Evolutionary conservation across 163 green algal genomes (phyloP).

Genomic region (Chlamydomonas reinhardtii): DNA sequence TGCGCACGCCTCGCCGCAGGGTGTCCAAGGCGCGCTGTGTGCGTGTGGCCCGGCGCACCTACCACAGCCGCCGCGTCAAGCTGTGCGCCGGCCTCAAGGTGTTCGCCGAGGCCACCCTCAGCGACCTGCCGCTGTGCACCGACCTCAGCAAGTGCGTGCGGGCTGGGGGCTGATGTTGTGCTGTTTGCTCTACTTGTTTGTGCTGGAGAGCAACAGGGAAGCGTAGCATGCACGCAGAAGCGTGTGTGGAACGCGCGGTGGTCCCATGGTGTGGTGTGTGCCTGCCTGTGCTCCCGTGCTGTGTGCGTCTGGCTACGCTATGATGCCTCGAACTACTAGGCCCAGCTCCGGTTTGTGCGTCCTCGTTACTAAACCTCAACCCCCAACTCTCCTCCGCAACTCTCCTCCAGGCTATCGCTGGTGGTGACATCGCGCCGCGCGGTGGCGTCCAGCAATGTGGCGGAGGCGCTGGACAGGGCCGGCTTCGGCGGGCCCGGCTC

Average conservation of each 20-base stretch:
- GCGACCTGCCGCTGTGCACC: conserved; percentile 11
- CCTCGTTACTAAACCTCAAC: no score
- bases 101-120: conserved; percentile 21
- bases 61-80: neutral
- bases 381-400: neutral
- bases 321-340: no score
- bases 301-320: no score
- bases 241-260: no score
- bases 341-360: no score
- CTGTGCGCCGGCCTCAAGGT: conserved; percentile 6
- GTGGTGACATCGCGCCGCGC: neutral
- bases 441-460: neutral
- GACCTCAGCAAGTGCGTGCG: conserved; percentile 11
- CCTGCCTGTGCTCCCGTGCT: neutral
- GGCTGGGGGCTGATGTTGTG: no score
- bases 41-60: neutral
- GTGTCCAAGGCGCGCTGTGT: conserved; percentile 26
- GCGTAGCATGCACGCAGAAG: no score
- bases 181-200: no score
- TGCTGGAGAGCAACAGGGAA: no score
- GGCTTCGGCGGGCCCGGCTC: neutral
- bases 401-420: neutral
- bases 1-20: neutral
- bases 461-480: neutral
- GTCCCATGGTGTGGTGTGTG: no score